Evolutionary conservation across 129 eudicot species (phyloP), one percentile per base, ranked within the genome.

Genomic region (Chrysanthemum lavandulifolium): DNA sequence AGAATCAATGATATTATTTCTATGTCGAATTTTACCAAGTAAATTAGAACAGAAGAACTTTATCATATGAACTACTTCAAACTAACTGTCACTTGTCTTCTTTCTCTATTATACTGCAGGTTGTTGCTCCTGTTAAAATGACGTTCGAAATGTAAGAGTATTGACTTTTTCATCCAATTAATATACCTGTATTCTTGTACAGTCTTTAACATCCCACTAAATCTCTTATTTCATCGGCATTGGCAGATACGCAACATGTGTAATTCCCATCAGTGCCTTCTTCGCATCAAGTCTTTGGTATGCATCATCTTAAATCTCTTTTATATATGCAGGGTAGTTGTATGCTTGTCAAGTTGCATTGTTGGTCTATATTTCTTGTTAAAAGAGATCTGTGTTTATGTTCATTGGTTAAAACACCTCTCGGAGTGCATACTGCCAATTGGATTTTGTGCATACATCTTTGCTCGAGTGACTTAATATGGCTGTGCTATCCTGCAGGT

Each of bases 221-320:
- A 23, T 13, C 66, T 25, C 13, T 61, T 33, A 63, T 59, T 70
- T 48, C 59, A 19, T 82, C 67, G 59, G 61, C 71, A 56, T 64
- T 80, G 78, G 75, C 84, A 94, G 99, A 82, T 94, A 94, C 64
- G 93, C 89, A 2, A 84, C 99, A 12, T 94, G 94, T 78, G 99
- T 94, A 47, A 71, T 94, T 74, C 99, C 99, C 21, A 94, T 94
- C 51, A 94, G 99, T 73, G 99, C 99, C 72, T 94, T 94, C 91
- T 94, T 94, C 69, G 99, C 99, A 47, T 86, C 97, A 69, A 94
- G 99, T 82, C 96, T 94, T 47, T 94, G 99, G 99, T 94, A 85
- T 81, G 87, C 47, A 27, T 45, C 62, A 47, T 49, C 18, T 68
- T 55, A 18, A 45, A 76, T 31, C 15, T 72, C 55, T 64, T 43